These are phyloP conservation scores for Polygonum maritimum DNA, from an alignment of 148 eudicot species.

Conservation along the genomic window DNA sequence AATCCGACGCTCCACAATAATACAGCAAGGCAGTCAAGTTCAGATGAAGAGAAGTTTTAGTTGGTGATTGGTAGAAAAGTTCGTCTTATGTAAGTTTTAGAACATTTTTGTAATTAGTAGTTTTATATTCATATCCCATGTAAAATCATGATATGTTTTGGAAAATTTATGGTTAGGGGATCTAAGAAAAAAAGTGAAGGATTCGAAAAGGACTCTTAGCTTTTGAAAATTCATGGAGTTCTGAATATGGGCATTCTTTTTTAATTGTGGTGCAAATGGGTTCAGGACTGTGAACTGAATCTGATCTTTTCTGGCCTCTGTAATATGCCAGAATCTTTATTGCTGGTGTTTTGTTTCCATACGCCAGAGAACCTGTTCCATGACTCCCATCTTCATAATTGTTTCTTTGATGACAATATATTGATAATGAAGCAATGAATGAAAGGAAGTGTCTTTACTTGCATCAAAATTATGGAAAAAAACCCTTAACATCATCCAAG, in stretches of 20 bases:
- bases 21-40: slow-evolving; percentile 31
- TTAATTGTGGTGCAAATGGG: not conserved
- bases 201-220: not conserved
- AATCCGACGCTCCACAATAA: slow-evolving; percentile 45
- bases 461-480: not conserved
- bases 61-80: slow-evolving; percentile 1
- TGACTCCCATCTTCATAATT: not conserved
- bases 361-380: not conserved
- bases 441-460: too few relatives aligned
- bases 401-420: too few relatives aligned
- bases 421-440: too few relatives aligned
- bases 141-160: slow-evolving; percentile 26
- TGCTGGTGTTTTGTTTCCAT: not conserved
- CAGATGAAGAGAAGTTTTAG: slow-evolving; percentile 48
- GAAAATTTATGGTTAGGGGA: slow-evolving; percentile 6
- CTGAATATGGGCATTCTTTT: not conserved
- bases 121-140: slow-evolving; percentile 13
- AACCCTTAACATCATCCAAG: not conserved
- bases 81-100: slow-evolving; percentile 14
- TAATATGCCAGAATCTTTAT: not conserved
- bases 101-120: slow-evolving; percentile 26
- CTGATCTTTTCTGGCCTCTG: not conserved
- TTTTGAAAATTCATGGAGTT: not conserved
- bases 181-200: not conserved
- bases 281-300: not conserved